Base-by-base conservation (phyloP, 345 rosid genomes). In the Crucihimalaya himalaica region DNA sequence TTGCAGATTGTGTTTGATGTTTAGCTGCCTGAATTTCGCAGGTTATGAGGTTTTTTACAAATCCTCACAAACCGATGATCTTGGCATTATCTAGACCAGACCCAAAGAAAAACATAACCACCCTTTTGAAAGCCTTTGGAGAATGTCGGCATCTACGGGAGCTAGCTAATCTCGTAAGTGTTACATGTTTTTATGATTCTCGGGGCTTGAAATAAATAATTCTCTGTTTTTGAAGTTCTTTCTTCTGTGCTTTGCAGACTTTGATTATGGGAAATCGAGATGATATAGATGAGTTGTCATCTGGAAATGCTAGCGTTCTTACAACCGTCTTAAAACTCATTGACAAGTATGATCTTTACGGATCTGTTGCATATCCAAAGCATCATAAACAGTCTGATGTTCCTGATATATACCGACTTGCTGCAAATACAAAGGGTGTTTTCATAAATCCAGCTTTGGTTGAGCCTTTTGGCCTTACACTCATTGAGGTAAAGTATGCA, bases 381-480 rank as follows among this genome's bases (percentile, higher is more conserved):
- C 98, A 94, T 86, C 97, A 94, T 80, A 94, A 85, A 84, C 98
- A 94, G 70, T 75, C 80, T 62, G 99, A 95, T 70, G 99, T 95
- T 73, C 97, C 99, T 5, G 99, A 95, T 10, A 95, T 95, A 61
- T 91, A 95, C 72, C 79, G 99, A 28, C 95, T 95, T 61, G 96
- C 97, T 9, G 97, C 92, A 11, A 88, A 84, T 72, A 91, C 96
- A 50, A 95, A 95, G 83, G 99, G 99, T 57, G 99, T 95, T 75
- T 95, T 95, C 82, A 95, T 95, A 28, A 95, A 95, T 77, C 99
- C 99, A 18, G 99, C 97, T 54, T 62, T 95, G 74, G 97, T 95
- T 18, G 99, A 95, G 70, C 99, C 99, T 32, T 95, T 91, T 80
- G 99, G 99, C 43, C 97, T 91, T 69, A 95, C 99, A 15, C 82